Conservation (phyloP, 257 asterid species). For the Prunella vulgaris region DNA sequence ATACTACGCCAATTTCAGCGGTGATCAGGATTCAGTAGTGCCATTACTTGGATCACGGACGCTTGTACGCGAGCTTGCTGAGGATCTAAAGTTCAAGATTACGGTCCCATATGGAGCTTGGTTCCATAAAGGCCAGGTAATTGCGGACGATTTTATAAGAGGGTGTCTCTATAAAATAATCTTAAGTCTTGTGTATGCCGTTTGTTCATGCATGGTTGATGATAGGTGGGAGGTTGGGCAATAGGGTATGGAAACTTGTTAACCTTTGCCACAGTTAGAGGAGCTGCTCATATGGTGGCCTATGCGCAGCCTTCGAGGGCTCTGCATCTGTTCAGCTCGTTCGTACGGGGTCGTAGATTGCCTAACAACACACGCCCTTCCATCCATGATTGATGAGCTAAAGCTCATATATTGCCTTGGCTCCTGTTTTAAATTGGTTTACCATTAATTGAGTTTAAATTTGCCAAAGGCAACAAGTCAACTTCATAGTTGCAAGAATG, state of each 20-base stretch:
- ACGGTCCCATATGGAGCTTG: conserved; percentile 94
- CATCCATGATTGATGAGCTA: conserved; percentile 23
- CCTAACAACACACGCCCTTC: conserved; percentile 65
- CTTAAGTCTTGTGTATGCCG: too few species aligned
- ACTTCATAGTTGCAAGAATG: conserved; percentile 7
- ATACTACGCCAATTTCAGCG: conserved; percentile 38
- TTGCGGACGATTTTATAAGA: neutral
- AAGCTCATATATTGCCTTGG: neutral
- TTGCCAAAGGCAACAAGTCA: conserved; percentile 28
- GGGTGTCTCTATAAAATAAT: neutral
- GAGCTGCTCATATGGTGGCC: conserved; percentile 99
- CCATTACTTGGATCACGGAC: conserved; percentile 92
- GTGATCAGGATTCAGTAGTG: conserved; percentile 98
- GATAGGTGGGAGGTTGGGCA: conserved; percentile 94
- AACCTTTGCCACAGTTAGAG: conserved; percentile 89
- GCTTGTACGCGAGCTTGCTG: conserved; percentile 85
- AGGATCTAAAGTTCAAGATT: conserved; percentile 51
- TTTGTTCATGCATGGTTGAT: neutral
- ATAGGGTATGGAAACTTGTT: conserved; percentile 77
- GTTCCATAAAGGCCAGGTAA: conserved; percentile 89
- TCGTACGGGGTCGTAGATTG: conserved; percentile 56
- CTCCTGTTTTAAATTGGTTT: conserved; percentile 10
- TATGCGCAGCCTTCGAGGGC: conserved; percentile 94
- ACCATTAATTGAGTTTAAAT: conserved; percentile 11
- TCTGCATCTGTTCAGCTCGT: conserved; percentile 70